Evolutionary conservation across 2,329 filamentous ascomycete genomes (phyloP), one percentile per base, ranked within the genome.

Genomic region (Phialophora chinensis): DNA sequence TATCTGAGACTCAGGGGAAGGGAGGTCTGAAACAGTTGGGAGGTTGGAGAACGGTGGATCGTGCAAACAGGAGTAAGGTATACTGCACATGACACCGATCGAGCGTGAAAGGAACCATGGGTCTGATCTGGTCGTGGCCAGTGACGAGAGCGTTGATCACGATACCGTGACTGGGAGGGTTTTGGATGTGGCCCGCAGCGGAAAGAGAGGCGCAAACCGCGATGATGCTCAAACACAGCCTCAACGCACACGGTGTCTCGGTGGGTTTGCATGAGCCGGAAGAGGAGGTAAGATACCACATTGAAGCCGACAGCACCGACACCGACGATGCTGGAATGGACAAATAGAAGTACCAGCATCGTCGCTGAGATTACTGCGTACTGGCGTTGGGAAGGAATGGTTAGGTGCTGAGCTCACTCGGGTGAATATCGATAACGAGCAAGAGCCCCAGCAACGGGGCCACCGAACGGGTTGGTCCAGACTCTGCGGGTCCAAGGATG

Each of bases 361-460:
- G 38, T 20, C 17, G 38, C 17, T 44, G 38, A 44, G 38, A n/a
- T n/a, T 44, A 44, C 38, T 44, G 6, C 38, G 6, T n/a, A 5
- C 17, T 20, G 38, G 38, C 14, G 12, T 17, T n/a, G 14, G 35
- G 29, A 60, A 50, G 47, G 31, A 61, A n/a, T 61, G 59, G 59
- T 61, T 61, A 31, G 47, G 59, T 61, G 56, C 56, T 61, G 47
- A 61, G 27, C 20, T 65, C 42, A 49, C 63, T 49, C 25, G 5
- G 61, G 61, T 61, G 63, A 65, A 44, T 66, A 69, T 69, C 67
- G 64, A 69, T 69, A 69, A 63, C 52, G 27, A 44, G 33, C 23
- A 25, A 35, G 47, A 42, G n/a, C 44, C 66, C 63, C 53, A 64
- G 63, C 66, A 69, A 69, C 66, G 42, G 25, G 25, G 42, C 57